Evolutionary conservation across 148 eudicot genomes (phyloP).

Genomic region (Vaccinium darrowii): DNA sequence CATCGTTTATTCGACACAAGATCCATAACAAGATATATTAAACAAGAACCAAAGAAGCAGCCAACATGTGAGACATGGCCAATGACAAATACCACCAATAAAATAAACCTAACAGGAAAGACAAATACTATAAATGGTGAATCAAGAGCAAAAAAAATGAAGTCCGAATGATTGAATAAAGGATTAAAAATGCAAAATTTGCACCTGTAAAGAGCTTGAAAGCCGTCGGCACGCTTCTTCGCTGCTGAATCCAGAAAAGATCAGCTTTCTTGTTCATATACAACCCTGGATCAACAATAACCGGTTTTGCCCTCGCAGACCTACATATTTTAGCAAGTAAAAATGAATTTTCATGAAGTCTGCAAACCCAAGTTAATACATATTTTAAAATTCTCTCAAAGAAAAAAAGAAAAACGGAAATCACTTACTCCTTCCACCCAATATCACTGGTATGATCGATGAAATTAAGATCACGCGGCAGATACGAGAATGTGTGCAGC

Average conservation of each 20-base stretch:
- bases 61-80: no score
- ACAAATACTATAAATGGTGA: neutral
- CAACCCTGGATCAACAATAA: conserved; percentile 88
- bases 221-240: conserved; percentile 90
- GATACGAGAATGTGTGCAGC: conserved; percentile 71
- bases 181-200: conserved; percentile 1
- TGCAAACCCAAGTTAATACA: no score
- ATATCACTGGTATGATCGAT: conserved; percentile 88
- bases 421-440: conserved; percentile 95
- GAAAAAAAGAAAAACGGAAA: neutral
- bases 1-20: neutral
- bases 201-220: conserved; percentile 93
- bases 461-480: conserved; percentile 88
- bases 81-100: no score
- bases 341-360: neutral
- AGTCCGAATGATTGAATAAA: neutral
- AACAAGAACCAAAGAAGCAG: neutral
- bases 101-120: no score
- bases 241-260: conserved; percentile 81
- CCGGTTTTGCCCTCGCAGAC: conserved; percentile 81
- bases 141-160: neutral
- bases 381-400: no score
- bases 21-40: neutral
- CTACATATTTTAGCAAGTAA: conserved; percentile 32
- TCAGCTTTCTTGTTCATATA: conserved; percentile 71